Base-by-base conservation (phyloP, 2,329 filamentous ascomycete species). In the Calonectria pauciramosa region DNA sequence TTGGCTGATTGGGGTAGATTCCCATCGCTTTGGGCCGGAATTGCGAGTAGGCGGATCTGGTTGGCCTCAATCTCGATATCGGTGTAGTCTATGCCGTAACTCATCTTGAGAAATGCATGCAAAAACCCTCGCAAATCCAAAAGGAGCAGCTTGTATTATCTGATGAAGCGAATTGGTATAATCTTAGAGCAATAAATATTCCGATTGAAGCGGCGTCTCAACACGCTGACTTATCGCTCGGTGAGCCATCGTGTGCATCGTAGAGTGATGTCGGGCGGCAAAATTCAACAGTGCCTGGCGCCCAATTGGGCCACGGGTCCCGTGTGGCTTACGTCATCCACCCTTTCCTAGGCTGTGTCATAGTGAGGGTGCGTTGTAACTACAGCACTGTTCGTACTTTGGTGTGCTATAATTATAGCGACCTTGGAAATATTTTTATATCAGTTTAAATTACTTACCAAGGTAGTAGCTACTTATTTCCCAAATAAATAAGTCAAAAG, bases 21-120 rank as follows among this genome's bases (percentile, higher is more conserved):
- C 30, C 34, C 34, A 41, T 5, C 6, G n/a, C 3, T 41, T 41
- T 26, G 56, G 7, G n/a, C 14, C 3, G 56, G 56, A 23, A 60
- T 60, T 13, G 34, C 56, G 66, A 69, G n/a, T 3, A 69, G 66
- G 4, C 66, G 66, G 26, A 69, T 59, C 14, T 69, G 66, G 11
- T 69, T 51, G 26, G 28, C 34, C 2, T 34, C 30, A 36, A 60
- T n/a, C 13, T n/a, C n/a, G 34, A 41, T 41, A 13, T n/a, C 14
- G n/a, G 7, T 20, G n/a, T 60, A 60, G 56, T 60, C 34, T 18
- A 60, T 38, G 3, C 34, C 30, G 34, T 14, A 41, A 36, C 54
- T 60, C 56, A 60, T 60, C 23, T 60, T 18, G 1, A 28, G 14
- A 14, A 9, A 4, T 11, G 3, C 14, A 2, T 38, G 2, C n/a